These are phyloP conservation scores for Stachybotrys elegans DNA, from an alignment of 2,329 filamentous ascomycete genomes.

Conservation along the genomic window DNA sequence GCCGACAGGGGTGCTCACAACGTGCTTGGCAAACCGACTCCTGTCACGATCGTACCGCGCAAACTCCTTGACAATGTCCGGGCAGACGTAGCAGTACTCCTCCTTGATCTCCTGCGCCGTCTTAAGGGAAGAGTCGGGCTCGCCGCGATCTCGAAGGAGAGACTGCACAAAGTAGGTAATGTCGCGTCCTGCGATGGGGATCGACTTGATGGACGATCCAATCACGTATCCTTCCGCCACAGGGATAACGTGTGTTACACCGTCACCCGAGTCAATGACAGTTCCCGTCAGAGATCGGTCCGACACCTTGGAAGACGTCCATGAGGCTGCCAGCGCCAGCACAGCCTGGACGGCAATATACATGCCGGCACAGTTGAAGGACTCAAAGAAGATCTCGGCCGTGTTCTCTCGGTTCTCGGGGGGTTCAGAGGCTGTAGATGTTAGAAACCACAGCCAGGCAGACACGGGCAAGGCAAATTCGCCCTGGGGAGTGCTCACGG, in stretches of 20 bases:
- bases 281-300: conserved; percentile 95
- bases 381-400: conserved; percentile 99
- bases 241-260: conserved; percentile 98
- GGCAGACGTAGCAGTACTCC: conserved; percentile 96
- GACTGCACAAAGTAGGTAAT: conserved; percentile 99
- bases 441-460: too few relatives aligned
- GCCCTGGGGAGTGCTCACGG: conserved; percentile 54
- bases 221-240: conserved; percentile 99
- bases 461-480: neutral
- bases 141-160: conserved; percentile 88
- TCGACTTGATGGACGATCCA: conserved; percentile 97
- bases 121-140: conserved; percentile 94
- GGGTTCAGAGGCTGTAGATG: conserved; percentile 78
- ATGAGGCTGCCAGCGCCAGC: conserved; percentile 90
- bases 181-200: conserved; percentile 94
- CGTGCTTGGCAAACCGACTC: conserved; percentile 85
- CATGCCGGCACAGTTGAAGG: conserved; percentile 99
- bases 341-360: conserved; percentile 99
- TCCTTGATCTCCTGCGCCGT: conserved; percentile 98
- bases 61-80: conserved; percentile 99
- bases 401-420: conserved; percentile 99
- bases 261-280: conserved; percentile 97
- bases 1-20: conserved; percentile 79
- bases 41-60: conserved; percentile 89
- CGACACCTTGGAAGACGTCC: conserved; percentile 97